Evolutionary conservation across 2,329 filamentous ascomycete genomes (phyloP).

Genomic region (Ceratocystis variospora): DNA sequence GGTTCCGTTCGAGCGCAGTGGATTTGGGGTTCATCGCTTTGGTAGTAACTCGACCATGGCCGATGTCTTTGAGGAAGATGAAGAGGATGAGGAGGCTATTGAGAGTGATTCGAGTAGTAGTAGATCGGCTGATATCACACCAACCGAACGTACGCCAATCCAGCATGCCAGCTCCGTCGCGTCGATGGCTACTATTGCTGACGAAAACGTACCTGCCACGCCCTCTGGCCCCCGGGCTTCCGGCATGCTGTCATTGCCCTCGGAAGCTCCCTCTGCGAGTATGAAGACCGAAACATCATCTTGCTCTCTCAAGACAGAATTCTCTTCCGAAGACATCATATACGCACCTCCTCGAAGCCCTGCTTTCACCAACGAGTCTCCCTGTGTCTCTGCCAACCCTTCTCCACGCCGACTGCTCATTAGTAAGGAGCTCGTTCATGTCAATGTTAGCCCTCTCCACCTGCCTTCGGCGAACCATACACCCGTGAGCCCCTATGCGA

Average conservation of each 20-base stretch:
- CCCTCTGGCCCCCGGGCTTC: constrained; percentile 15
- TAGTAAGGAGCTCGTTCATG: constrained; percentile 35
- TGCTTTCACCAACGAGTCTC: constrained; percentile 22
- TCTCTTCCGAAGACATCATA: constrained; percentile 33
- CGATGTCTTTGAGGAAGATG: constrained; percentile 73
- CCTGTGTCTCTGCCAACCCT: constrained; percentile 31
- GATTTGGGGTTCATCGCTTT: constrained; percentile 46
- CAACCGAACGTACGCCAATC: constrained; percentile 15
- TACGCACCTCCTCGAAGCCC: constrained; percentile 25
- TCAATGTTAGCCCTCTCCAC: constrained; percentile 37
- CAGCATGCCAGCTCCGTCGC: constrained; percentile 17
- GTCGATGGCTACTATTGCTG: constrained; percentile 16
- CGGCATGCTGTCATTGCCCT: constrained; percentile 12
- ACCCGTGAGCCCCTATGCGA: constrained; percentile 52
- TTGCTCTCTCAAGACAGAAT: constrained; percentile 32
- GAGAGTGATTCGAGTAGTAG: constrained; percentile 18
- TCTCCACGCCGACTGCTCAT: constrained; percentile 33
- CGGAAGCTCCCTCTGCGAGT: constrained; percentile 3
- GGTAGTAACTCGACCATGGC: constrained; percentile 63
- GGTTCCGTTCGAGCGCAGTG: constrained; percentile 53
- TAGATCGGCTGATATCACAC: constrained; percentile 17
- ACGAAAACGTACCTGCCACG: constrained; percentile 18
- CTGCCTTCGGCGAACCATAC: constrained; percentile 33
- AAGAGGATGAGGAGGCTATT: constrained; percentile 32
- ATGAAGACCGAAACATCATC: constrained; percentile 37